These are phyloP conservation scores for Hamamelis virginiana DNA, from an alignment of 164 flowering plant genomes.

Conservation along the genomic window DNA sequence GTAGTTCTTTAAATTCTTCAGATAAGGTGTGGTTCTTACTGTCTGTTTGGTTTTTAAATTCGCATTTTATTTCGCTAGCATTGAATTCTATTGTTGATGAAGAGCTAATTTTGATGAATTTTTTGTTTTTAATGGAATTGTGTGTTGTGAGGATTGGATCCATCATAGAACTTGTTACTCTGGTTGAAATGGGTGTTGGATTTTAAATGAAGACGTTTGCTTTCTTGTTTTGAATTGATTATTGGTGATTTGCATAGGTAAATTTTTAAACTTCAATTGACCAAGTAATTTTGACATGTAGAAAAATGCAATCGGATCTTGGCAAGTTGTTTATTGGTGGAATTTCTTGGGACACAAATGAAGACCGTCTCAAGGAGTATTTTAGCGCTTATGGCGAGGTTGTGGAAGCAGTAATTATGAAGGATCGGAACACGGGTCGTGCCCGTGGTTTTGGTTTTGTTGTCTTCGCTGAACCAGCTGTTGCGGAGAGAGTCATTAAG, in stretches of 20 bases:
- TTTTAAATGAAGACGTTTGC: not conserved
- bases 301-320: conserved; percentile 48
- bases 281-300: conserved; percentile 16
- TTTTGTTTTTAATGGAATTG: not conserved
- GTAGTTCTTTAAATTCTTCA: not conserved
- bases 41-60: not conserved
- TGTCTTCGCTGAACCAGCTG: conserved; percentile 45
- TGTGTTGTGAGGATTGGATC: conserved; percentile 1
- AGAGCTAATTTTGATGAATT: not conserved
- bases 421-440: conserved; percentile 50
- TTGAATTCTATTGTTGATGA: not conserved
- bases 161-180: not conserved
- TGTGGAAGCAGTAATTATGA: conserved; percentile 48
- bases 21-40: not conserved
- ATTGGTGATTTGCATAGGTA: not conserved
- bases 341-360: conserved; percentile 48
- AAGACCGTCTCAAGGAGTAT: conserved; percentile 46
- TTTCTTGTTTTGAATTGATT: too few species aligned
- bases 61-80: not conserved
- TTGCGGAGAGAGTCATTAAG: conserved; percentile 40
- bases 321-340: conserved; percentile 49
- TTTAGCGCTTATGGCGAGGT: conserved; percentile 42
- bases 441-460: conserved; percentile 55
- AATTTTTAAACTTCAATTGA: conserved; percentile 11
- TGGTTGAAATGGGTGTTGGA: not conserved